Base-by-base conservation (phyloP, 768 basidiomycete genomes). In the Bullera alba region DNA sequence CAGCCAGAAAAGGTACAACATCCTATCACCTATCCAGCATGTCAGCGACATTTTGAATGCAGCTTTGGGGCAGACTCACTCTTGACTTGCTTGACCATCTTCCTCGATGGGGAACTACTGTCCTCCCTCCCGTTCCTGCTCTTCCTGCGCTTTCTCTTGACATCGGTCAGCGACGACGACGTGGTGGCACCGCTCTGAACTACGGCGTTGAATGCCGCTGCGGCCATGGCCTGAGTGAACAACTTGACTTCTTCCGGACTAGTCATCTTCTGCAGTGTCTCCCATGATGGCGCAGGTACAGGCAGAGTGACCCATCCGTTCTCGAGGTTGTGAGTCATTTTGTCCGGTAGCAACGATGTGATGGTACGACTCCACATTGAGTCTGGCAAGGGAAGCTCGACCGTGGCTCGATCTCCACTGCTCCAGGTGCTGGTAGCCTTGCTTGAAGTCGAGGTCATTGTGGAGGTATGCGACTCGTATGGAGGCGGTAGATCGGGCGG, bases 1-100 rank as follows among this genome's bases (percentile, higher is more conserved):
- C 16, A 73, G 48, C 73, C 74, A 75, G 60, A 75, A 75, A 42
- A 74, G 57, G 51, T 67, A 67, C 12, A 75, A 54, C 74, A 75
- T 75, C 28, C 58, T 50, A 46, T 75, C 74, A 15, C 57, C 63
- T 60, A 36, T 15, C 2, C 30, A 5, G 12, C 14, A 17, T 14
- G 42, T 35, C 45, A n/a, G 50, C 48, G 46, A 32, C 38, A 27
- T 26, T 15, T 2, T 32, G 15, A 21, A 34, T 32, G 45, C 34
- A 35, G 34, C 2, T 4, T 19, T 26, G 21, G 26, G 23, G 25
- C 16, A n/a, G 22, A 53, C 58, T 60, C 50, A 61, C 59, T 44
- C 42, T 61, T 61, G 19, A 61, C 56, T 26, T 57, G 56, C 42
- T 61, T 58, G 23, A 53, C 41, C 26, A 55, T 35, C 25, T 58